Conservation (phyloP, 2,329 filamentous ascomycete species). For the Colletotrichum chlorophyti region DNA sequence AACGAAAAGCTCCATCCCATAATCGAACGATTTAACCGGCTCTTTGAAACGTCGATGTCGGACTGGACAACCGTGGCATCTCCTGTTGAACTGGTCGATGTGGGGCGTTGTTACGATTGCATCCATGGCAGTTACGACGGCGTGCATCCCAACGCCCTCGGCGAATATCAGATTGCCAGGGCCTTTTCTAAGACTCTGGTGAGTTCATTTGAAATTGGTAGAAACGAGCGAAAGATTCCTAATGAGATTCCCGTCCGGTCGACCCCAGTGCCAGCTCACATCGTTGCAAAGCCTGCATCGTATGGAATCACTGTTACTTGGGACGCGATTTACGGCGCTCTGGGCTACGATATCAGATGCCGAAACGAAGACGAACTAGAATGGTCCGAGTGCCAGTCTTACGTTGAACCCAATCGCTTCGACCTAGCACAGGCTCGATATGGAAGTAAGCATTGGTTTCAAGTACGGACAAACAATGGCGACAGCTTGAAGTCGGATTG, state of each 20-base stretch:
- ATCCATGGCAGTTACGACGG: conserved; percentile 45
- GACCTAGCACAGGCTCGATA: conserved; percentile 9
- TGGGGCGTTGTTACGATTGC: conserved; percentile 39
- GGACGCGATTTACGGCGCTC: conserved; percentile 34
- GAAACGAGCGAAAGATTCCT: conserved; percentile 33
- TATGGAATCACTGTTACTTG: conserved; percentile 32
- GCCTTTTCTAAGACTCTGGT: conserved; percentile 44
- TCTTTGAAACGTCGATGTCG: conserved; percentile 32
- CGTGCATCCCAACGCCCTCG: conserved; percentile 47
- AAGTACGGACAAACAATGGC: conserved; percentile 22
- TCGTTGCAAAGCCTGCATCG: conserved; percentile 18
- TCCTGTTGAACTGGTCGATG: conserved; percentile 39
- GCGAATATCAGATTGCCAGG: conserved; percentile 49
- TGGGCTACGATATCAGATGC: conserved; percentile 27
- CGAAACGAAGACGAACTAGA: not conserved
- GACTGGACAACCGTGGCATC: conserved; percentile 36
- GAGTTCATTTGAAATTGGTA: conserved; percentile 33
- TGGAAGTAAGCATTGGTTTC: conserved; percentile 17
- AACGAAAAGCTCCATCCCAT: conserved; percentile 33
- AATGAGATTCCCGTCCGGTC: conserved; percentile 29
- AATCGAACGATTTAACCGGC: conserved; percentile 35
- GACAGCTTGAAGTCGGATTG: conserved; percentile 17
- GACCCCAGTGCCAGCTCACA: conserved; percentile 20
- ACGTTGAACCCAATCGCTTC: conserved; percentile 1
- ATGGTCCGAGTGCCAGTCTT: conserved; percentile 5